A percentile compares a stretch with the other conserved stretches of the same genome.
Conservation (phyloP, 179 eudicot genomes). For the Spergularia azorica region DNA sequence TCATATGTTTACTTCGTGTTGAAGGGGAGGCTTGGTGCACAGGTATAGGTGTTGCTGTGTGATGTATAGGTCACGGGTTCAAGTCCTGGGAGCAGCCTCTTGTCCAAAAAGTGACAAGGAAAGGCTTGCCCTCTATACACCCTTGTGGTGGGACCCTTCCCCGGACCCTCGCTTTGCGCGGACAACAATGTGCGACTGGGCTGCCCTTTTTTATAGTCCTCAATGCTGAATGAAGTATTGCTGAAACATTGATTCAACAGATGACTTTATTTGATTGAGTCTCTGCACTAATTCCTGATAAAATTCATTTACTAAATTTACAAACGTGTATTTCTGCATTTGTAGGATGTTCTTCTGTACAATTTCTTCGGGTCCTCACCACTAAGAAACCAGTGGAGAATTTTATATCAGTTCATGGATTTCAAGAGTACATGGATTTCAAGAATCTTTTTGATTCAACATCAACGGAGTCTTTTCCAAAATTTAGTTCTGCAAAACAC, state of each 20-base stretch:
- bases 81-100: too few relatives aligned
- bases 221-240: too few relatives aligned
- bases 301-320: background rate
- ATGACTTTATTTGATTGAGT: background rate
- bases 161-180: too few relatives aligned
- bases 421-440: conserved; percentile 47
- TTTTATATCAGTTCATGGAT: conserved; percentile 60
- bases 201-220: too few relatives aligned
- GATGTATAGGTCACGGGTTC: too few relatives aligned
- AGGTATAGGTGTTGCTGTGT: too few relatives aligned
- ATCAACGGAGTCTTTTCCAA: conserved; percentile 37
- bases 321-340: background rate
- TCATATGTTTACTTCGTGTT: too few relatives aligned
- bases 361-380: conserved; percentile 84
- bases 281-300: background rate
- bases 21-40: too few relatives aligned
- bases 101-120: too few relatives aligned
- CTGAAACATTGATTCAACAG: background rate
- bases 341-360: conserved; percentile 72
- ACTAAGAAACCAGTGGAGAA: conserved; percentile 62
- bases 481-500: conserved; percentile 47
- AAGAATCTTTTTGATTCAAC: conserved; percentile 40
- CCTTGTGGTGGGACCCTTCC: too few relatives aligned
- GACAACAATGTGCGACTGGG: too few relatives aligned
- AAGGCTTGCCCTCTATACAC: too few relatives aligned